Evolutionary conservation across 352 stramenopile genomes (phyloP).

Genomic region (Phytopythium delawarense): DNA sequence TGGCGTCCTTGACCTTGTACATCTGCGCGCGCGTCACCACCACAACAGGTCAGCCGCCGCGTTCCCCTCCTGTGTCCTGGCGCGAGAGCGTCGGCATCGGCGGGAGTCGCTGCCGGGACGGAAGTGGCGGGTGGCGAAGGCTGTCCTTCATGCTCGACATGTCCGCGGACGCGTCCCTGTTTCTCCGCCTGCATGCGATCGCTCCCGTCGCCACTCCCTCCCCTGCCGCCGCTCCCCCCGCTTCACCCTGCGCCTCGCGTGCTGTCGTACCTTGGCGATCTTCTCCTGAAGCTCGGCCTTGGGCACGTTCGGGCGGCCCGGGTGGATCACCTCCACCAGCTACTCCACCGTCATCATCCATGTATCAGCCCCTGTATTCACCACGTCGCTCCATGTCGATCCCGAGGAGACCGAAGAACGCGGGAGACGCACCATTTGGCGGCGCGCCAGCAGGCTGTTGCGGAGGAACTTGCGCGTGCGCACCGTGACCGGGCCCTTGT

Average conservation of each 20-base stretch:
- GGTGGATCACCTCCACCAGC: conserved; percentile 98
- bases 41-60: not conserved
- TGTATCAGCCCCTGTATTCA: not conserved
- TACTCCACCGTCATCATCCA: conserved; percentile 17
- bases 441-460: conserved; percentile 96
- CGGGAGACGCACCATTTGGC: conserved; percentile 91
- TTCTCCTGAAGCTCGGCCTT: conserved; percentile 98
- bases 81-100: not conserved
- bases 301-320: conserved; percentile 94
- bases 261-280: conserved; percentile 89
- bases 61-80: not conserved
- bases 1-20: conserved; percentile 96
- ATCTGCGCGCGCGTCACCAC: conserved; percentile 42
- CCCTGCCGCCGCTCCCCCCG: not conserved
- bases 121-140: not conserved
- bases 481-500: conserved; percentile 95
- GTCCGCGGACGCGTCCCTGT: too few species aligned
- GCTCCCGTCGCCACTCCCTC: conserved; percentile 3
- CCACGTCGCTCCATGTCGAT: not conserved
- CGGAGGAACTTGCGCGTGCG: conserved; percentile 99
- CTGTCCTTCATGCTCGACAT: too few species aligned
- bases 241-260: too few species aligned
- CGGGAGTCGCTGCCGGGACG: not conserved
- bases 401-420: not conserved
- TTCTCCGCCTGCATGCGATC: not conserved